These are phyloP conservation scores for Colletotrichum camelliae DNA, from an alignment of 2,329 filamentous ascomycete species.

Conservation along the genomic window DNA sequence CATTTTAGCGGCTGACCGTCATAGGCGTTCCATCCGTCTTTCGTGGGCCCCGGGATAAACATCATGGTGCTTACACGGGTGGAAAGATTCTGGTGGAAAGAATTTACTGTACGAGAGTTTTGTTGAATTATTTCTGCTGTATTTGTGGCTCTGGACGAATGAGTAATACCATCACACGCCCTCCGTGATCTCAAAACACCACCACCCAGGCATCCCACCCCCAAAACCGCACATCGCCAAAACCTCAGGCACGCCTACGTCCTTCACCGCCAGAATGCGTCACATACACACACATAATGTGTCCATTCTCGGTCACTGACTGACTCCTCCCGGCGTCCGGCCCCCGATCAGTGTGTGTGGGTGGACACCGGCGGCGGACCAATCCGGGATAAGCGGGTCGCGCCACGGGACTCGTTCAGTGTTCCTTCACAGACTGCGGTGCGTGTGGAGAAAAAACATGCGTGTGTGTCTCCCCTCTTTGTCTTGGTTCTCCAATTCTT, in stretches of 20 bases:
- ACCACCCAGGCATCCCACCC: neutral
- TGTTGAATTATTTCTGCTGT: too few species aligned
- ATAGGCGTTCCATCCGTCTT: too few species aligned
- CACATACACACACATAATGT: neutral
- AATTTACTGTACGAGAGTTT: too few species aligned
- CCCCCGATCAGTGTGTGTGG: neutral
- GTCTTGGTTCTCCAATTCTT: neutral
- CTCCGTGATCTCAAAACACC: too few species aligned
- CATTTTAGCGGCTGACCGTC: too few species aligned
- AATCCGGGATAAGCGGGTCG: neutral
- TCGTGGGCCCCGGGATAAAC: too few species aligned
- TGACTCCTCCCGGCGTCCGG: neutral
- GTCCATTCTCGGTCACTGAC: neutral
- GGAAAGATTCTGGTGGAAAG: too few species aligned
- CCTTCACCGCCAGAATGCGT: slow-evolving; percentile 18
- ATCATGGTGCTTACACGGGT: too few species aligned
- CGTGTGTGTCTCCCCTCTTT: neutral
- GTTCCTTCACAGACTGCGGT: neutral
- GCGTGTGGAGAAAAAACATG: neutral
- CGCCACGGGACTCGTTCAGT: neutral
- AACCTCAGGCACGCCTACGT: neutral
- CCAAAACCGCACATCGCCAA: neutral
- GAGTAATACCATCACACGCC: too few species aligned
- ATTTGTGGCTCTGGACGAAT: too few species aligned
- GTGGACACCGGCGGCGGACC: neutral